Evolutionary conservation across 2,329 filamentous ascomycete species (phyloP).

Genomic region (Coleophoma cylindrospora): DNA sequence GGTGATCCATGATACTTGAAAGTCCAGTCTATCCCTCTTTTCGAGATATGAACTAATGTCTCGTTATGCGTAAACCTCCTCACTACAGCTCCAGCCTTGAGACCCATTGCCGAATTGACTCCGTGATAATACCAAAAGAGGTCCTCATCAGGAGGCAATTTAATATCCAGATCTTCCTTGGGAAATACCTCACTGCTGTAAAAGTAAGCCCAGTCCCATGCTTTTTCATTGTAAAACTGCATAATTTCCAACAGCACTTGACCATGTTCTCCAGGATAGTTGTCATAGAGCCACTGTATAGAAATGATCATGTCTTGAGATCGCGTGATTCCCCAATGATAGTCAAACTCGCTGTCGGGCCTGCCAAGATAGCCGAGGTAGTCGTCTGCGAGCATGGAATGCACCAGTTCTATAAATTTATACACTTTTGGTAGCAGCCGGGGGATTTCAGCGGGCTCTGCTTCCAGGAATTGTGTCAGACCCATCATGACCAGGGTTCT

Average conservation of each 20-base stretch:
- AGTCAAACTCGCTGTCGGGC: conserved; percentile 33
- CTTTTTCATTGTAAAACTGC: conserved; percentile 14
- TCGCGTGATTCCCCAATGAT: conserved; percentile 9
- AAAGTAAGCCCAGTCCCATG: conserved; percentile 16
- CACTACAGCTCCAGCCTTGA: conserved; percentile 34
- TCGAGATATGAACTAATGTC: conserved; percentile 29
- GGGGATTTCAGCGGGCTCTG: conserved; percentile 25
- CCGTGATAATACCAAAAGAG: conserved; percentile 25
- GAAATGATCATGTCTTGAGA: conserved; percentile 24
- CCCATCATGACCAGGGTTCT: conserved; percentile 4
- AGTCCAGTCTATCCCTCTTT: conserved; percentile 31
- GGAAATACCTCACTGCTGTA: conserved; percentile 15
- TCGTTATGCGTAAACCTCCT: conserved; percentile 34
- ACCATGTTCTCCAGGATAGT: conserved; percentile 19
- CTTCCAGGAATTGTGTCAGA: conserved; percentile 32
- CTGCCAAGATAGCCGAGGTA: conserved; percentile 44
- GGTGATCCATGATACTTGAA: conserved; percentile 33
- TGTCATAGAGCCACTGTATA: conserved; percentile 31
- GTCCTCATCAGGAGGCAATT: conserved; percentile 4
- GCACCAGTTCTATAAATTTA: conserved; percentile 41
- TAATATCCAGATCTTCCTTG: conserved; percentile 2
- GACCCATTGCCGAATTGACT: conserved; percentile 30
- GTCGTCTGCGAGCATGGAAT: conserved; percentile 49
- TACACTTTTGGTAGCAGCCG: conserved; percentile 1
- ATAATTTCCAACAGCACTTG: conserved; percentile 25